Evolutionary conservation across 2,329 filamentous ascomycete genomes (phyloP), one percentile per base, ranked within the genome.

Genomic region (Davidsoniella neocaledoniae): DNA sequence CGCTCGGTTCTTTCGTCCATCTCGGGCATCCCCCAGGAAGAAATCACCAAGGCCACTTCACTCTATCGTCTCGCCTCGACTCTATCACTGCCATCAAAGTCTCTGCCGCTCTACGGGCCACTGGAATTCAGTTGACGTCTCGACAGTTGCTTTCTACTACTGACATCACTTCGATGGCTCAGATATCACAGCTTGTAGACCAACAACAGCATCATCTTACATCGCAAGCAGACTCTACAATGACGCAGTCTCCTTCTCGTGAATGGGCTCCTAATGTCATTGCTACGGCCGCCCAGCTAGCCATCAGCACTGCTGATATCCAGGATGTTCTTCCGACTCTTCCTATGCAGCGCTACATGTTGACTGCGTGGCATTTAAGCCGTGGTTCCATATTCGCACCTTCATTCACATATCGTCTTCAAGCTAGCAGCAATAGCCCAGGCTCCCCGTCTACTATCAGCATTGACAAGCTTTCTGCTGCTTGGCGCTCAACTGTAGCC

Each of bases 51-150:
- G 50, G 67, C 70, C 1, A 74, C 79, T 46, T 85, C 74, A 0
- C 74, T 94, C 10, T 94, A 91, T 62, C 80, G 91, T 55, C 71
- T 95, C 1, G 88, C 0, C 74, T 95, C 1, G 88, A 95, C 61
- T 95, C 88, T 0, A 94, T 95, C 61, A 90, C 81, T 55, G 82
- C 86, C 1, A 91, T 95, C 66, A 93, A 91, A 58, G 78, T 87
- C 3, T 77, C 79, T 7, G 74, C 81, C 0, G 67, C 87, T 6
- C 66, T 95, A 3, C 78, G 76, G 40, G 82, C 75, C 56, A 64
- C 70, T 40, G 74, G 70, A 0, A 63, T 94, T 6, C 63, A 66
- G 10, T 62, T 94, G 1, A 71, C 72, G 33, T 82, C 90, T 2
- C 79, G 82, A 40, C 76, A 85, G 38, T 76, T 94, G 57, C 65